A percentile compares a stretch with the other conserved stretches of the same genome.
Evolutionary conservation across 345 rosid species (phyloP).

Genomic region (Ailanthus altissimus): DNA sequence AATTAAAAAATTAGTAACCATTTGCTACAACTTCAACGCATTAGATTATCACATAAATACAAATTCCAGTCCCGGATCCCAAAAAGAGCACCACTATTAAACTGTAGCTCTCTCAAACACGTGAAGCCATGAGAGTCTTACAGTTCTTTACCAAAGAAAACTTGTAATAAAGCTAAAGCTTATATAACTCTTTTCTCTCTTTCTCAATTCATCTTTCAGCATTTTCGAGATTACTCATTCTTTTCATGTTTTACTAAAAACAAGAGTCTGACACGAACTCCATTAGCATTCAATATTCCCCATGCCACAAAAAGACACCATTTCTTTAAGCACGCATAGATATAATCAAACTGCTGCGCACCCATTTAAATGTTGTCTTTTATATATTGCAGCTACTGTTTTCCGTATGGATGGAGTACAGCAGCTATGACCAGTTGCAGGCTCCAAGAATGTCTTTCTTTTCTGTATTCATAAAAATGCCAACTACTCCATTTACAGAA

Average conservation of each 20-base stretch:
- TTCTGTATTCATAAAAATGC: slow-evolving; percentile 31
- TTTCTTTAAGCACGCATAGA: slow-evolving; percentile 16
- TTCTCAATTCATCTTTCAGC: slow-evolving; percentile 33
- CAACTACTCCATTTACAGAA: slow-evolving; percentile 30
- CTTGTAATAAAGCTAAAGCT: slow-evolving; percentile 33
- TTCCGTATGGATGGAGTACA: slow-evolving; percentile 35
- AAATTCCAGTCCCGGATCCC: neutral
- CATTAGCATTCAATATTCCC: slow-evolving; percentile 4
- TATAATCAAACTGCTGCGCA: neutral
- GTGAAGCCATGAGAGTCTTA: slow-evolving; percentile 15
- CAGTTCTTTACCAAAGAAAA: slow-evolving; percentile 1
- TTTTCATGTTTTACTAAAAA: slow-evolving; percentile 23
- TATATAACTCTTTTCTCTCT: neutral
- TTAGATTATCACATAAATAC: neutral
- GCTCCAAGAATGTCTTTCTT: neutral
- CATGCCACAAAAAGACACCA: slow-evolving; percentile 36
- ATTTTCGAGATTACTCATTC: slow-evolving; percentile 36
- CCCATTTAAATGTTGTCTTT: slow-evolving; percentile 3
- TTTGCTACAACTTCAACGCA: neutral
- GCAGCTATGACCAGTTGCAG: slow-evolving; percentile 12
- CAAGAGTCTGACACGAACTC: slow-evolving; percentile 27
- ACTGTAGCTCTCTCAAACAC: neutral
- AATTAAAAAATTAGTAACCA: neutral
- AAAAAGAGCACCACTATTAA: neutral
- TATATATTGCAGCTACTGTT: slow-evolving; percentile 11